Conservation (phyloP, 768 basidiomycete species). For the Rossbeevera mucosa region DNA sequence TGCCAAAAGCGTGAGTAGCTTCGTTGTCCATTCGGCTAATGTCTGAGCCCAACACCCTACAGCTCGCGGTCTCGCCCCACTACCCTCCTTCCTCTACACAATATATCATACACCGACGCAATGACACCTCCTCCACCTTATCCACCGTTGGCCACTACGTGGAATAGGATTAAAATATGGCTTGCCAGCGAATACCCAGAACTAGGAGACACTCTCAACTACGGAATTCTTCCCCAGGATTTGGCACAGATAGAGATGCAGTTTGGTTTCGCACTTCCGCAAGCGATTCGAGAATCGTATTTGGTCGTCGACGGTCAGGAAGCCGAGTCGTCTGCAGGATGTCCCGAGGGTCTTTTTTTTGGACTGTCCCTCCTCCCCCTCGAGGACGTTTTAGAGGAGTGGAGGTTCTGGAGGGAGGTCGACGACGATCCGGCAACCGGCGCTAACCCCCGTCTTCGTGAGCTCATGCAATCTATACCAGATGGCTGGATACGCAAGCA, state of each 20-base stretch:
- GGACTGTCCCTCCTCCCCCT: slow-evolving; percentile 91
- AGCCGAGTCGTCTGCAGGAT: slow-evolving; percentile 80
- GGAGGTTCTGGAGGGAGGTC: slow-evolving; percentile 94
- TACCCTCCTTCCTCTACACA: slow-evolving; percentile 66
- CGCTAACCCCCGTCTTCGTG: slow-evolving; percentile 64
- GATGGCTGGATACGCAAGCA: slow-evolving; percentile 82
- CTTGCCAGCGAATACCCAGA: slow-evolving; percentile 87
- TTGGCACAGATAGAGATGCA: slow-evolving; percentile 79
- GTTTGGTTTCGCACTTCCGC: slow-evolving; percentile 79
- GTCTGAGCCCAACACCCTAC: background rate
- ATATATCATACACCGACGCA: slow-evolving; percentile 42
- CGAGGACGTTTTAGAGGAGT: slow-evolving; percentile 92
- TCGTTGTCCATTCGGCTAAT: slow-evolving; percentile 4
- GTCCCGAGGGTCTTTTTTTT: slow-evolving; percentile 89
- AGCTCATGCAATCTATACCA: slow-evolving; percentile 85
- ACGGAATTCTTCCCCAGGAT: slow-evolving; percentile 77
- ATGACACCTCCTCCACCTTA: slow-evolving; percentile 43
- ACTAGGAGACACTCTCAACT: slow-evolving; percentile 92
- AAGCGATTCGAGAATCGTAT: slow-evolving; percentile 88
- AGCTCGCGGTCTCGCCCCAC: slow-evolving; percentile 45
- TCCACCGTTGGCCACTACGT: slow-evolving; percentile 78
- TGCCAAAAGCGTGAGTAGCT: slow-evolving; percentile 49
- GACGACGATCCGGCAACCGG: slow-evolving; percentile 86
- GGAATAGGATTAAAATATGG: slow-evolving; percentile 81
- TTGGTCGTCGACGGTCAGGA: slow-evolving; percentile 90